phyloP scores from a whole-genome alignment of 176 grass and related monocot genomes.

The Alloteropsis semialata region DNA sequence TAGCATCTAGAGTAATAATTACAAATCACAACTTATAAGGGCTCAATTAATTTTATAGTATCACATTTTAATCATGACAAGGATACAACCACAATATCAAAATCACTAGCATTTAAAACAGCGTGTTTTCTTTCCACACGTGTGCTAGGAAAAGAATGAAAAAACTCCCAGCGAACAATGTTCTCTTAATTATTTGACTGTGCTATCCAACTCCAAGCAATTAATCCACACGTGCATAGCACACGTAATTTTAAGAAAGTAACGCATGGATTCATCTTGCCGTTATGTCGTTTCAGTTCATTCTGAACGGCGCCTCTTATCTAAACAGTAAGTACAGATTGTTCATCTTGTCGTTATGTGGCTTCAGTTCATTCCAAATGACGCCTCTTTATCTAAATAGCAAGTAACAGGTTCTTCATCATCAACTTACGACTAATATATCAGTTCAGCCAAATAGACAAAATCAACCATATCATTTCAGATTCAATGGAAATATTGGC shows the following conservation, averaged over 20 bases:
- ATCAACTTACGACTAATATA: neutral
- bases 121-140: neutral
- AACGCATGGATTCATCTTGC: neutral
- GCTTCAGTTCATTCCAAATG: neutral
- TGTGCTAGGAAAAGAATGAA: neutral
- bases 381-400: neutral
- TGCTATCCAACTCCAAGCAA: neutral
- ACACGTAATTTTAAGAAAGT: neutral
- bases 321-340: neutral
- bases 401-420: neutral
- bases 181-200: neutral
- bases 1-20: neutral
- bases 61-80: neutral
- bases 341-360: neutral
- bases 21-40: neutral
- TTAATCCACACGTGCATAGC: too few relatives aligned
- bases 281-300: neutral
- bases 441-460: slow-evolving; percentile 1
- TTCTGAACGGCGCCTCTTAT: neutral
- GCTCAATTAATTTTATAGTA: neutral
- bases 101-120: slow-evolving; percentile 2
- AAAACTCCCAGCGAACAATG: neutral
- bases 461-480: neutral
- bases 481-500: neutral
- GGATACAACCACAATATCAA: neutral